phyloP scores from a whole-genome alignment of 345 rosid genomes.

The Camelina neglecta region DNA sequence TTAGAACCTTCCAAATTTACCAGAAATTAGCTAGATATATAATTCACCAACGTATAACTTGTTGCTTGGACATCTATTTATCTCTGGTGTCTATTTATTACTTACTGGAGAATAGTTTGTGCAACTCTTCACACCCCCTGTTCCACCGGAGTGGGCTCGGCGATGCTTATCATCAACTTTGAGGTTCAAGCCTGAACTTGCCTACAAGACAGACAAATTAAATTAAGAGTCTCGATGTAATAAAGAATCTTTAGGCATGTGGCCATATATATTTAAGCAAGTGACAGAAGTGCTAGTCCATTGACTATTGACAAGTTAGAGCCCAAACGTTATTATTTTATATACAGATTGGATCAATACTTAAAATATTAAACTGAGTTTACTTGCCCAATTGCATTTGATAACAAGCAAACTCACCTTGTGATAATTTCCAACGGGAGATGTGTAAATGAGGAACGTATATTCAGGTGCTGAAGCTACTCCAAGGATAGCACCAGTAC shows the following conservation, averaged over 20 bases:
- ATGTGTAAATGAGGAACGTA: conserved; percentile 54
- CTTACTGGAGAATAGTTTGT: conserved; percentile 68
- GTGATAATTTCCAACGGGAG: conserved; percentile 59
- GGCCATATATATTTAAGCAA: conserved; percentile 1
- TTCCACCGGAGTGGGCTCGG: conserved; percentile 63
- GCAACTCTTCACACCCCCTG: conserved; percentile 66
- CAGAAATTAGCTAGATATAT: background rate
- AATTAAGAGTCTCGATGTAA: background rate
- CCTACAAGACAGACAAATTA: conserved; percentile 33
- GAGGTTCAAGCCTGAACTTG: conserved; percentile 45
- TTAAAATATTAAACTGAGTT: conserved; percentile 2
- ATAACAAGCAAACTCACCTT: conserved; percentile 41
- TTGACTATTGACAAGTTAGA: background rate
- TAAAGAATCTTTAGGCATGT: background rate
- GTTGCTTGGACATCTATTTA: background rate
- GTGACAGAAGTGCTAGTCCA: background rate
- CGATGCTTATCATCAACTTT: conserved; percentile 54
- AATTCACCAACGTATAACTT: background rate
- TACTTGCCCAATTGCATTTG: background rate
- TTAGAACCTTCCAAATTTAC: conserved; percentile 45
- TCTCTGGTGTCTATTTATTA: background rate
- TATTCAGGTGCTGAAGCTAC: conserved; percentile 60
- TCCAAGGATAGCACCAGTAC: conserved; percentile 56
- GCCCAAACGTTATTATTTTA: background rate
- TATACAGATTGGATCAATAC: background rate